phyloP scores from a whole-genome alignment of 2,329 filamentous ascomycete species.

The Aureobasidium musti region DNA sequence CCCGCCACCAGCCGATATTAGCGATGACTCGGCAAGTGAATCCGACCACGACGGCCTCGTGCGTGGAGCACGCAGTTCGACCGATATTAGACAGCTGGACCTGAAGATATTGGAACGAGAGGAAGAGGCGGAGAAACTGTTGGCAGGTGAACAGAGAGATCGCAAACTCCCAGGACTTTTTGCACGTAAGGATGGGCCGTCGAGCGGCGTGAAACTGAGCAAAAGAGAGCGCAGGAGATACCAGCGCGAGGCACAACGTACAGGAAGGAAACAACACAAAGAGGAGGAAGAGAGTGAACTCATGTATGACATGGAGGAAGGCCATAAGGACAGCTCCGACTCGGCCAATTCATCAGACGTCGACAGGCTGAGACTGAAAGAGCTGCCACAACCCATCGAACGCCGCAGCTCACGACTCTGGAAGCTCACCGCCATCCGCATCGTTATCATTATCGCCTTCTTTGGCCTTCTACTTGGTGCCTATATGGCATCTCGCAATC shows the following conservation, averaged over 20 bases:
- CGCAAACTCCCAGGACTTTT: conserved; percentile 35
- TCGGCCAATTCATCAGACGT: conserved; percentile 46
- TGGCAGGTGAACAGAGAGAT: conserved; percentile 39
- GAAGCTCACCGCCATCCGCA: conserved; percentile 45
- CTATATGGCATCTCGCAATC: conserved; percentile 55
- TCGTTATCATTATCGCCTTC: conserved; percentile 56
- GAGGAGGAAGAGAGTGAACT: conserved; percentile 68
- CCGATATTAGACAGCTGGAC: conserved; percentile 43
- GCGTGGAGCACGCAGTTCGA: conserved; percentile 40
- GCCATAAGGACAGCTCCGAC: conserved; percentile 65
- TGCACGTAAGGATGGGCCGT: conserved; percentile 34
- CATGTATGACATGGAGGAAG: conserved; percentile 91
- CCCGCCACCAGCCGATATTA: conserved; percentile 20
- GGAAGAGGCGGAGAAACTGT: conserved; percentile 50
- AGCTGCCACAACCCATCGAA: conserved; percentile 52
- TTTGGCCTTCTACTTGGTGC: conserved; percentile 58
- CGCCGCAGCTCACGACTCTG: conserved; percentile 43
- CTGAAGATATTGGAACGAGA: conserved; percentile 49
- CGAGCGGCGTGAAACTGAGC: conserved; percentile 31
- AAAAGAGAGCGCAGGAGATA: conserved; percentile 40
- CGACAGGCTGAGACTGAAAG: conserved; percentile 56
- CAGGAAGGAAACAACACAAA: conserved; percentile 44
- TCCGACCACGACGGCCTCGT: conserved; percentile 34
- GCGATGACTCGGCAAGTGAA: conserved; percentile 29
- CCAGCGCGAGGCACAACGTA: conserved; percentile 36